These are phyloP conservation scores for Stephania cephalantha DNA, from an alignment of 164 flowering plant species.

Conservation along the genomic window DNA sequence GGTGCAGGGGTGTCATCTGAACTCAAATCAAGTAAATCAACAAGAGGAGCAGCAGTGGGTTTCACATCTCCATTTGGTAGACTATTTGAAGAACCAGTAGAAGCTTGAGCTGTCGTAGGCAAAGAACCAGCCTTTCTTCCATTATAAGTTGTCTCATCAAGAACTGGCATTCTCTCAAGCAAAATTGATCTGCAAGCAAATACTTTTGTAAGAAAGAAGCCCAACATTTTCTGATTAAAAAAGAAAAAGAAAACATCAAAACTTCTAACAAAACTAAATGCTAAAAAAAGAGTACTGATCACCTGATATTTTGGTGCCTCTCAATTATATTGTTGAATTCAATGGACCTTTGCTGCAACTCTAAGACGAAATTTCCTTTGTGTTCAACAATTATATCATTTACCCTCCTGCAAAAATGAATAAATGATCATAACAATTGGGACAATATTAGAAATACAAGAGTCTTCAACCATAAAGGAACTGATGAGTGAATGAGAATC, in stretches of 20 bases:
- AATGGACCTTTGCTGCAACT: conserved; percentile 92
- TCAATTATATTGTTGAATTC: conserved; percentile 79
- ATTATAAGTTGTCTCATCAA: conserved; percentile 84
- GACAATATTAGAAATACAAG: not conserved
- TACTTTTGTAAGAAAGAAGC: not conserved
- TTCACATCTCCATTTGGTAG: conserved; percentile 90
- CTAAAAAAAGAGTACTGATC: conserved; percentile 4
- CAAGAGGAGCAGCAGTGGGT: conserved; percentile 68
- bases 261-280: conserved; percentile 7
- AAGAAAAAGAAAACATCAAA: not conserved
- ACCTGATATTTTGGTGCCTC: conserved; percentile 93
- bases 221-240: not conserved
- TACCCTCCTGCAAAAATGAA: conserved; percentile 54
- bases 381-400: conserved; percentile 48
- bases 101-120: conserved; percentile 46
- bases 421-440: conserved; percentile 1
- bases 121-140: conserved; percentile 73
- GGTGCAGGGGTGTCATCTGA: conserved; percentile 76
- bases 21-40: conserved; percentile 82
- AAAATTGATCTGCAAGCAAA: conserved; percentile 58
- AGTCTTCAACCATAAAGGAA: not conserved
- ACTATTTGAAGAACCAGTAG: conserved; percentile 46
- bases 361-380: conserved; percentile 85
- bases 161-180: conserved; percentile 96
- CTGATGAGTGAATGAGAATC: not conserved